A percentile compares a stretch with the other conserved stretches of the same genome.
These are phyloP conservation scores for Bertia moriformis DNA, from an alignment of 2,329 filamentous ascomycete genomes.

Conservation along the genomic window DNA sequence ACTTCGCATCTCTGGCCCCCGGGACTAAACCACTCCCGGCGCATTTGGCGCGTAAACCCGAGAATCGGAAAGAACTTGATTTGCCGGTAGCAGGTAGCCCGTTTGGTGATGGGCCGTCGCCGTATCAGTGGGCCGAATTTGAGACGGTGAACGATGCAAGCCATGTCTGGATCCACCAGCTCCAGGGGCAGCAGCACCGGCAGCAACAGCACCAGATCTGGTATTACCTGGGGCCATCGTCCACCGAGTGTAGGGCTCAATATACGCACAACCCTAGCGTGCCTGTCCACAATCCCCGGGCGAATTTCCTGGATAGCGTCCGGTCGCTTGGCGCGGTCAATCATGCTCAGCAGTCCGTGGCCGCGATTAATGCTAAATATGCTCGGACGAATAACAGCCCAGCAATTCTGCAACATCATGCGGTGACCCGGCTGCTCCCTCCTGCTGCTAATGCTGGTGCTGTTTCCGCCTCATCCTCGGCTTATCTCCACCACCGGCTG, in stretches of 20 bases:
- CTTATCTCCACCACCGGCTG: too few species aligned
- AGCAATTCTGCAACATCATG: too few species aligned
- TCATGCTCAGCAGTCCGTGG: too few species aligned
- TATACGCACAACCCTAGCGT: constrained; percentile 65
- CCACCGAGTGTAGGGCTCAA: constrained; percentile 79
- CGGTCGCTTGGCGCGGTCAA: background rate
- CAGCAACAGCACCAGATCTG: constrained; percentile 58
- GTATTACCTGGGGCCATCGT: constrained; percentile 74
- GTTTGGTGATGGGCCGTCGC: background rate
- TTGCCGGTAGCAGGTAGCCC: background rate
- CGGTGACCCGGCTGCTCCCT: background rate
- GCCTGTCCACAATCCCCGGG: constrained; percentile 49
- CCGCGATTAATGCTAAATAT: too few species aligned
- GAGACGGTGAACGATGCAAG: constrained; percentile 44
- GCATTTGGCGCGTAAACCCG: background rate
- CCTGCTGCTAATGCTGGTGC: too few species aligned
- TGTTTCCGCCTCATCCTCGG: too few species aligned
- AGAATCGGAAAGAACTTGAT: background rate
- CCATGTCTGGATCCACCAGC: constrained; percentile 60
- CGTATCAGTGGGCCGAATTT: constrained; percentile 1
- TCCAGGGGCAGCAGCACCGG: constrained; percentile 56
- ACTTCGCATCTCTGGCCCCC: background rate
- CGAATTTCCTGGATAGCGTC: constrained; percentile 60
- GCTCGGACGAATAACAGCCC: too few species aligned
- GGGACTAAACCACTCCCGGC: background rate